A percentile compares a stretch with the other conserved stretches of the same genome.
Evolutionary conservation across 192 early-diverging fungal species (phyloP).

Genomic region (Chytriomyces sp.): DNA sequence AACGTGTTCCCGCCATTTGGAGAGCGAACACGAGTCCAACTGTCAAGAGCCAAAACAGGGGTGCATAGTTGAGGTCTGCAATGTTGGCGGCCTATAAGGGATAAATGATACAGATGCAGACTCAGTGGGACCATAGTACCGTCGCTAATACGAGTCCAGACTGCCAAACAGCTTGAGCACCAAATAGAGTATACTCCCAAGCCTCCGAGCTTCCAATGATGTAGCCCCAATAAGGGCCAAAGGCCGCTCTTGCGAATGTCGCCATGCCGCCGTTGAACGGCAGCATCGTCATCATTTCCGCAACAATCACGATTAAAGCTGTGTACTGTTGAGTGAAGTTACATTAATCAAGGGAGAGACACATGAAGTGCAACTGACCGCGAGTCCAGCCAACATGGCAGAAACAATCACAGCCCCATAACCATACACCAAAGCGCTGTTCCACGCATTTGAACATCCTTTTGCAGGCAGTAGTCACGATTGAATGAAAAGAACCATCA

Average conservation of each 20-base stretch:
- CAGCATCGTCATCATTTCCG: conserved; percentile 24
- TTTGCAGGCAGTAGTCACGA: neutral
- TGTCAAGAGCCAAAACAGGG: neutral
- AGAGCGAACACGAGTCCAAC: neutral
- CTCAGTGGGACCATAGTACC: no score
- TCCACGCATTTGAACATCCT: conserved; percentile 20
- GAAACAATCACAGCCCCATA: conserved; percentile 2
- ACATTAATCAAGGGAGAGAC: neutral
- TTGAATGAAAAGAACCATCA: neutral
- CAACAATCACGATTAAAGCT: neutral
- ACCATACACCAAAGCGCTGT: neutral
- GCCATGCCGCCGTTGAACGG: conserved; percentile 25
- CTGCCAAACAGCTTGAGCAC: conserved; percentile 16
- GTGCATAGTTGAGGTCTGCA: neutral
- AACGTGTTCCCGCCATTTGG: neutral
- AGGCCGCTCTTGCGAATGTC: neutral
- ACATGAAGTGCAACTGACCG: neutral
- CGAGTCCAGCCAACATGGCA: neutral
- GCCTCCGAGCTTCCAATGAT: conserved; percentile 3
- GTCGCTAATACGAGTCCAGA: neutral
- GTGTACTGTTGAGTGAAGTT: neutral
- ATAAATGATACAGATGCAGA: neutral
- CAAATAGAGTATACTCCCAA: conserved; percentile 17
- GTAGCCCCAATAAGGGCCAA: conserved; percentile 15
- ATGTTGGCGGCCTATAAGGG: neutral